These are phyloP conservation scores for Tritrichomonas foetus DNA, from an alignment of 208 protist genomes.

Conservation along the genomic window DNA sequence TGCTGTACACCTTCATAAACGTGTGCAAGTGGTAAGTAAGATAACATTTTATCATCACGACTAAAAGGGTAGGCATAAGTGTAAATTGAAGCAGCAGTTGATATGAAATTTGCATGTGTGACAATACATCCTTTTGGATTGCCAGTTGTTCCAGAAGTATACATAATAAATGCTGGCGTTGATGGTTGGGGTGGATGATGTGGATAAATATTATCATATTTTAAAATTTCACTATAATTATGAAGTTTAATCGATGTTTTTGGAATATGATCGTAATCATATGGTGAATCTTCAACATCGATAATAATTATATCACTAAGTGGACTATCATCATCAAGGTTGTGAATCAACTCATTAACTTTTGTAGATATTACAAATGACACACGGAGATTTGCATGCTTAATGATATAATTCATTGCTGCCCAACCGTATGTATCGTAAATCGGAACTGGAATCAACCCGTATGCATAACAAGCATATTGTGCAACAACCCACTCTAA, in stretches of 20 bases:
- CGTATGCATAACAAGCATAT: constrained; percentile 24
- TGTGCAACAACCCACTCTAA: constrained; percentile 31
- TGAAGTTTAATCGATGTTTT: not conserved
- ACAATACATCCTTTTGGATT: constrained; percentile 43
- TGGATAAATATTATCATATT: not conserved
- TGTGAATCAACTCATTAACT: not conserved
- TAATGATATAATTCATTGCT: constrained; percentile 45
- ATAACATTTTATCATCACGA: constrained; percentile 28
- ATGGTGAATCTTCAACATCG: not conserved
- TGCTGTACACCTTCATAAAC: constrained; percentile 41
- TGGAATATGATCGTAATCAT: not conserved
- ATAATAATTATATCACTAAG: not conserved
- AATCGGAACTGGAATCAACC: constrained; percentile 46
- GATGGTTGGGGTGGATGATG: not conserved
- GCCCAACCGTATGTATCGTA: constrained; percentile 44
- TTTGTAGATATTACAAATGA: constrained; percentile 7
- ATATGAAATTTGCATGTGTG: constrained; percentile 41
- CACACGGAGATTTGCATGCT: constrained; percentile 39
- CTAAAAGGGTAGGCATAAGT: not conserved
- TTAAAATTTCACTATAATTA: not conserved
- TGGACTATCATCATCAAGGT: not conserved
- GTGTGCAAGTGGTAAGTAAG: constrained; percentile 47
- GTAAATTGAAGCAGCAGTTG: not conserved
- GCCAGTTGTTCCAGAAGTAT: not conserved
- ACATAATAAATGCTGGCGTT: constrained; percentile 20